A percentile compares a stretch with the other conserved stretches of the same genome.
These are phyloP conservation scores for Harringtonia lauricola DNA, from an alignment of 2,329 filamentous ascomycete genomes.

Conservation along the genomic window DNA sequence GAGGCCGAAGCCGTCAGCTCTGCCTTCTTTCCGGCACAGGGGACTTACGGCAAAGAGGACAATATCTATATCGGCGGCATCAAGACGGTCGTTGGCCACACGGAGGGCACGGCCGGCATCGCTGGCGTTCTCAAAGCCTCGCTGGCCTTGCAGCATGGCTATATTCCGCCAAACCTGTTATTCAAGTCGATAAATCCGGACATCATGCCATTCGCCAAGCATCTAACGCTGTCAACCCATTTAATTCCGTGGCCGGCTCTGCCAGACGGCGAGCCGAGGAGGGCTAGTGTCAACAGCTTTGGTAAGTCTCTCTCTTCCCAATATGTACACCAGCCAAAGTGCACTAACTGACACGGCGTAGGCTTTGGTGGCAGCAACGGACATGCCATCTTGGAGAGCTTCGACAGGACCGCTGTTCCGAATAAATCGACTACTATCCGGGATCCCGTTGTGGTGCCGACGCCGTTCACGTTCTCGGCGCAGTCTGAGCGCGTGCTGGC, in stretches of 20 bases:
- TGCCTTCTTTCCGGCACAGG: constrained; percentile 32
- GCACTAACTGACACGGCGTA: too few species aligned
- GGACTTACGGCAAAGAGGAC: too few species aligned
- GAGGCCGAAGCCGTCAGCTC: constrained; percentile 31
- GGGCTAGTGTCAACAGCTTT: constrained; percentile 33
- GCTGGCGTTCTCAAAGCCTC: constrained; percentile 35
- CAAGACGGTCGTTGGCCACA: constrained; percentile 37
- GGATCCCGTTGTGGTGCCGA: too few species aligned
- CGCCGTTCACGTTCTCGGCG: too few species aligned
- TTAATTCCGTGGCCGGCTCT: constrained; percentile 8
- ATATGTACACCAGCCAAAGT: too few species aligned
- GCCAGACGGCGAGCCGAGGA: constrained; percentile 22
- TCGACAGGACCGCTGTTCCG: not conserved
- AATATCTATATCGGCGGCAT: too few species aligned
- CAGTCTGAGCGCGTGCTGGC: too few species aligned
- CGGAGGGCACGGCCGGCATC: constrained; percentile 36
- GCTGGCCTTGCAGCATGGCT: constrained; percentile 26
- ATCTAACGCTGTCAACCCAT: too few species aligned
- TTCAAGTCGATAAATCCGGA: too few species aligned
- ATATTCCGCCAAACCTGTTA: constrained; percentile 31
- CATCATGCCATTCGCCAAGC: too few species aligned
- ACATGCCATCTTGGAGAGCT: constrained; percentile 28
- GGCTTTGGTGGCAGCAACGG: constrained; percentile 33
- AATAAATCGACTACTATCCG: too few species aligned
- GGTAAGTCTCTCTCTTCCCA: too few species aligned